Percentiles rank a stretch among this genome's conserved stretches.
These are phyloP conservation scores for Calonectria hawksworthii DNA, from an alignment of 2,329 filamentous ascomycete species.

Conservation along the genomic window DNA sequence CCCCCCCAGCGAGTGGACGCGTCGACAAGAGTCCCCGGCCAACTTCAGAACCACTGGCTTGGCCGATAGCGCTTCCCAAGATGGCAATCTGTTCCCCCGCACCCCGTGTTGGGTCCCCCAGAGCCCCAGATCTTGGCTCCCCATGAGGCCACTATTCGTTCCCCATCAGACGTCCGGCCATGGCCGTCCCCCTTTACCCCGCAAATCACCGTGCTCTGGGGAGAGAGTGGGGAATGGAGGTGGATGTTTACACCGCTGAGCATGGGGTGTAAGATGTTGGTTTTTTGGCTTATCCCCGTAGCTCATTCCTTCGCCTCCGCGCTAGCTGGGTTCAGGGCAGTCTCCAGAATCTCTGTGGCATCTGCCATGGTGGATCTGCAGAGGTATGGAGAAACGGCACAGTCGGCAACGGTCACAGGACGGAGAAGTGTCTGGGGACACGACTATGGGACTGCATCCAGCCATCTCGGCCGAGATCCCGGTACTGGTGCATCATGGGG, in stretches of 20 bases:
- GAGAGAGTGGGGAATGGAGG: not conserved
- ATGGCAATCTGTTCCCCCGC: not conserved
- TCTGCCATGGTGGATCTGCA: no score
- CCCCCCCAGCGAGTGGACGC: not conserved
- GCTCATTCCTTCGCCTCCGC: not conserved
- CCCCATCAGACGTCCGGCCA: not conserved
- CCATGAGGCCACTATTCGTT: not conserved
- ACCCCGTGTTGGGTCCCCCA: not conserved
- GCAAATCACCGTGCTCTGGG: not conserved
- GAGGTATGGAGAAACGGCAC: not conserved
- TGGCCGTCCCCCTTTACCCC: not conserved
- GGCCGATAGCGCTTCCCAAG: no score
- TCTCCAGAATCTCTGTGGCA: not conserved
- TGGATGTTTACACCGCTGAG: not conserved
- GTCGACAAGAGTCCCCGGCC: not conserved
- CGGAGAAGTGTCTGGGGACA: not conserved
- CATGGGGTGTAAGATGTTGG: not conserved
- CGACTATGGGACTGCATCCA: not conserved
- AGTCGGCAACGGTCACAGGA: not conserved
- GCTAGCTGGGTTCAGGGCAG: not conserved
- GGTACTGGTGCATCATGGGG: not conserved
- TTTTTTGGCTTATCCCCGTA: not conserved
- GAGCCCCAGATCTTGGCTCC: not conserved
- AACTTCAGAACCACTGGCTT: not conserved
- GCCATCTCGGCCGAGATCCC: not conserved